These are phyloP conservation scores for Exophiala viscosa DNA, from an alignment of 2,329 filamentous ascomycete species.

Conservation along the genomic window DNA sequence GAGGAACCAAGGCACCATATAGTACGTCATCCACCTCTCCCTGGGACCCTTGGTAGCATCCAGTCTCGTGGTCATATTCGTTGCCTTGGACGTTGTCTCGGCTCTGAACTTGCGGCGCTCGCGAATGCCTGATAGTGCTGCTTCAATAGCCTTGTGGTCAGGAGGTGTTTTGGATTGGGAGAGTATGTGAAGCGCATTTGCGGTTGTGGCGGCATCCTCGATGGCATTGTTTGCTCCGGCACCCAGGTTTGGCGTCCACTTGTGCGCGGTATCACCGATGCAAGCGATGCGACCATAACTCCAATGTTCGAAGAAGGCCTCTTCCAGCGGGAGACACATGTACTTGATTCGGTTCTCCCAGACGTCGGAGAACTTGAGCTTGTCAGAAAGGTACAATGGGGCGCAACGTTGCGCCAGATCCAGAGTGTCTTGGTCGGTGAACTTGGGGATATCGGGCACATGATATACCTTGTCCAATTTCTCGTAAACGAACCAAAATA, in stretches of 20 bases:
- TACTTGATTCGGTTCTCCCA: constrained; percentile 26
- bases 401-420: constrained; percentile 9
- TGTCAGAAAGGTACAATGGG: constrained; percentile 18
- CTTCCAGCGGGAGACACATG: constrained; percentile 30
- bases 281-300: constrained; percentile 27
- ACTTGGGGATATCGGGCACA: constrained; percentile 28
- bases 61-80: not conserved
- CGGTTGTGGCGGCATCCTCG: constrained; percentile 37
- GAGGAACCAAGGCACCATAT: not conserved
- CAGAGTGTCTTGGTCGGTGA: constrained; percentile 26
- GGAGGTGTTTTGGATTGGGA: no score
- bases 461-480: constrained; percentile 28
- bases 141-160: not conserved
- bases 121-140: not conserved
- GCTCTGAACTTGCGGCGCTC: not conserved
- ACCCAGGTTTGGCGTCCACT: constrained; percentile 35
- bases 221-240: constrained; percentile 44
- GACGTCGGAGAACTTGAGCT: constrained; percentile 27
- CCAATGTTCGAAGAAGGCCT: constrained; percentile 30
- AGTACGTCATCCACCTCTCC: constrained; percentile 1
- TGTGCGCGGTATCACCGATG: constrained; percentile 32
- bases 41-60: not conserved
- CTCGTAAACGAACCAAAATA: constrained; percentile 32
- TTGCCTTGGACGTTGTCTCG: not conserved
- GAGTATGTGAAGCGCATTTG: constrained; percentile 30